A percentile compares a stretch with the other conserved stretches of the same genome.
Evolutionary conservation across 441 rosid species (phyloP).

Genomic region (Iberis amara): DNA sequence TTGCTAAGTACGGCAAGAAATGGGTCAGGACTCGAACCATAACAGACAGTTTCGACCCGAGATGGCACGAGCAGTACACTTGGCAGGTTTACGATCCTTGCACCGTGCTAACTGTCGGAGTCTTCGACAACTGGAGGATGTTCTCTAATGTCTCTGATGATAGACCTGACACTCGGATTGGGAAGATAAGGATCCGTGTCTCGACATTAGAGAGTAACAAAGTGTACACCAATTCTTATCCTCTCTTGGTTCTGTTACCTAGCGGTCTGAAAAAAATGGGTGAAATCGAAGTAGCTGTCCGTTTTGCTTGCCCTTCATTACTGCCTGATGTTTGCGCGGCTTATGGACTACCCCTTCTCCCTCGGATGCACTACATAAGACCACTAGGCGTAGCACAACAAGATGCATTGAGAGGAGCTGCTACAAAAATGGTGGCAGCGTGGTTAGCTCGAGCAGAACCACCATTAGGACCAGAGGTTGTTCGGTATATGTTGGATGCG

Average conservation of each 20-base stretch:
- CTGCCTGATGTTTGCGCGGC: conserved; percentile 67
- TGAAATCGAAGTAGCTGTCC: conserved; percentile 78
- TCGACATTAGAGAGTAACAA: conserved; percentile 84
- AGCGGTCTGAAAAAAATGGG: conserved; percentile 89
- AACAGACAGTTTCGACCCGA: conserved; percentile 81
- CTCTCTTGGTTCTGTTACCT: conserved; percentile 50
- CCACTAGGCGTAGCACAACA: conserved; percentile 90
- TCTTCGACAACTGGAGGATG: conserved; percentile 91
- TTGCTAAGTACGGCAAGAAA: conserved; percentile 91
- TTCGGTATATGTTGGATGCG: conserved; percentile 82
- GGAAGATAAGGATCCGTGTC: conserved; percentile 76
- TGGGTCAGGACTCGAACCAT: conserved; percentile 92
- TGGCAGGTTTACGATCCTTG: conserved; percentile 98
- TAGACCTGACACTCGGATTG: conserved; percentile 56
- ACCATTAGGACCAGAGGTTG: conserved; percentile 79
- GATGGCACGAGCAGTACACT: conserved; percentile 97
- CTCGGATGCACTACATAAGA: conserved; percentile 85
- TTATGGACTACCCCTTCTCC: conserved; percentile 78
- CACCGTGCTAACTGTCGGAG: conserved; percentile 74
- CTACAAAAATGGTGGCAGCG: conserved; percentile 73
- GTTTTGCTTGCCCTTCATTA: conserved; percentile 71
- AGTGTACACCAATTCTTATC: conserved; percentile 77
- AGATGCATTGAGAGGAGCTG: conserved; percentile 86
- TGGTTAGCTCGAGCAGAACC: conserved; percentile 88
- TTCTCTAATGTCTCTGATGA: conserved; percentile 45